Base-by-base conservation (phyloP, 2,329 filamentous ascomycete species). In the Trichophyton benhamiae region DNA sequence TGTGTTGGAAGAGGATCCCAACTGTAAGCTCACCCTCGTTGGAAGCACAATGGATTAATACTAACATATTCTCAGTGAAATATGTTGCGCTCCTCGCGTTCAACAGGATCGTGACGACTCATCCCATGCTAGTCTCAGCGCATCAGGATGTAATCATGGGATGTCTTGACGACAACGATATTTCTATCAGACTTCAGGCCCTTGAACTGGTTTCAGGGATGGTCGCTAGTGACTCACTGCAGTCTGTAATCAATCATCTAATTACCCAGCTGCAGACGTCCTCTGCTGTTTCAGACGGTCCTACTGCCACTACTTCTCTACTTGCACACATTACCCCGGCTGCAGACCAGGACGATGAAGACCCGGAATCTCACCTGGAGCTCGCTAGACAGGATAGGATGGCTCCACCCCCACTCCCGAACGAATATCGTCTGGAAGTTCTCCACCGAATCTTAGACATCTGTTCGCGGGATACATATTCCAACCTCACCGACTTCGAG, bases 71-170 rank as follows among this genome's bases (percentile, higher is more conserved):
- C 55, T 61, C 60, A 94, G 89, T 99, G 67, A 96, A 96, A 87
- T 99, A 96, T 69, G 94, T 99, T 68, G 92, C 94, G 1, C 78
- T 99, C 58, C 81, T 99, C 63, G 92, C 94, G 0, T 95, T 99
- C 75, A 95, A 95, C 72, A 92, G 91, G 71, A 96, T 99, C 67
- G 92, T 96, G 33, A 74, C 83, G 20, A 94, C 91, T 0, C 91
- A 99, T 71, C 88, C 92, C 2, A 85, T 87, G 71, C 82, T 99
- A 36, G 94, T 99, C 30, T 86, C 89, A 3, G 83, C 92, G 71
- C 94, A 99, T 71, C 90, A 96, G 72, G 92, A 97, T 74, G 92
- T 97, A 57, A 96, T 99, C 65, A 80, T 99, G 72, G 88, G 95
- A 69, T 99, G 94, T 71, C 89, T 99, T 68, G 94, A 97, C 72